Evolutionary conservation across 176 grass and related monocot genomes (phyloP), one percentile per base, ranked within the genome.

Genomic region (Zea luxurians): DNA sequence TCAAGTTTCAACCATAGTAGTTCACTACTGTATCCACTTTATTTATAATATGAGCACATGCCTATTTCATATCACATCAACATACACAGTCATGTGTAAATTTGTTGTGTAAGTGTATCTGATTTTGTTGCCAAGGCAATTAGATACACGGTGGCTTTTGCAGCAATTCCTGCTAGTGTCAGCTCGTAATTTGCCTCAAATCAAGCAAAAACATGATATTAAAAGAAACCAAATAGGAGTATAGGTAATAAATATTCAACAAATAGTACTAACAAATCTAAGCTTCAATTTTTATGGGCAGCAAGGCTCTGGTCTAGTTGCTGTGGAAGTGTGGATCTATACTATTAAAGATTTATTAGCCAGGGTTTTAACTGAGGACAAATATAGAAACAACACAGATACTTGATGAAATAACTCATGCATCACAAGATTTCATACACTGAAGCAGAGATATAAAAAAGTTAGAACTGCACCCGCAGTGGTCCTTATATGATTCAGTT

Each of bases 401-500:
- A 60, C 69, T 58, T 75, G 13, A 61, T 44, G 36, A 62, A 43
- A 76, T 74, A 86, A 78, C 37, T 70, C 10, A 70, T 27, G 45
- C 6, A 40, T 62, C 35, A 42, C 65, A 66, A 78, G 43, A 50
- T 50, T 78, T 10, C 45, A 82, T 60, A 73, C 2, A 10, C 4
- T 21, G 13, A 6, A 13, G 20, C 46, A 20, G 20, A 48, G 46
- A 66, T 9, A 37, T 11, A 6, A 8, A 52, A 43, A 64, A 16
- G 27, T 7, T 36, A 52, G 37, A 43, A 57, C 61, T 35, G 37
- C 64, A 79, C 4, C 63, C 20, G 57, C 64, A 79, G 6, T 42
- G 42, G 7, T 17, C 44, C 44, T 37, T 52, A 73, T 64, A 55
- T 60, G 27, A 27, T 65, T 44, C 11, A 36, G 7, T 74, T 27